Evolutionary conservation across 2,329 filamentous ascomycete species (phyloP), one percentile per base, ranked within the genome.

Genomic region (Thielaviopsis cerberus): DNA sequence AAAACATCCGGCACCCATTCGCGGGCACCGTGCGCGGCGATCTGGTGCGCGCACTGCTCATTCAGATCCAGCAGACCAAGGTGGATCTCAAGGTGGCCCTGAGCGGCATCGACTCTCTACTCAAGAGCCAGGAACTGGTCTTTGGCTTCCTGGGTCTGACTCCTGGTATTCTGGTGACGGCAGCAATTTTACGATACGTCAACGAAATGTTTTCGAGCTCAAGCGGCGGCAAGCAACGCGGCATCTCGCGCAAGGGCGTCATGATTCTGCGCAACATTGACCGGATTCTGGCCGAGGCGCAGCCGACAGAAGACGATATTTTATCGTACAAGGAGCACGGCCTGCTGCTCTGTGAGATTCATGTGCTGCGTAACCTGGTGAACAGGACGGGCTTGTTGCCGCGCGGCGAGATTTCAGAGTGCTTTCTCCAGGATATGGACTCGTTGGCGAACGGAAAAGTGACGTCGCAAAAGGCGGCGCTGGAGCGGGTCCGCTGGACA

Each of bases 51-150:
- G 89, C 91, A 4, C 79, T 98, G 26, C 76, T 98, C 51, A 97
- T 98, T 58, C 92, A 98, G 67, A 84, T 98, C 41, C 92, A 98
- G 67, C 98, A 98, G 76, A 97, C 92, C 23, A 98, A 98, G 73
- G 92, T 98, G 8, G 92, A 98, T 66, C 82, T 98, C 13, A 92
- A 98, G 69, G 83, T 97, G 61, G 92, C 92, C 15, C 90, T 98
- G 73, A 88, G 86, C 61, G 92, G 92, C 20, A 98, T 98, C 63
- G 91, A 98, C 73, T 82, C 88, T 34, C 78, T 98, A 30, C 77
- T 98, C 59, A 95, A 92, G 73, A 96, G 90, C 66, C 92, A 98
- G 67, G 91, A 98, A 68, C 78, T 98, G 53, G 87, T 98, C 24
- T 98, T 98, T 71, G 92, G 88, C n/a, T 95, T 98, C 66, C 84